phyloP scores from a whole-genome alignment of 78 protist genomes.

The Isochrysis galbana region DNA sequence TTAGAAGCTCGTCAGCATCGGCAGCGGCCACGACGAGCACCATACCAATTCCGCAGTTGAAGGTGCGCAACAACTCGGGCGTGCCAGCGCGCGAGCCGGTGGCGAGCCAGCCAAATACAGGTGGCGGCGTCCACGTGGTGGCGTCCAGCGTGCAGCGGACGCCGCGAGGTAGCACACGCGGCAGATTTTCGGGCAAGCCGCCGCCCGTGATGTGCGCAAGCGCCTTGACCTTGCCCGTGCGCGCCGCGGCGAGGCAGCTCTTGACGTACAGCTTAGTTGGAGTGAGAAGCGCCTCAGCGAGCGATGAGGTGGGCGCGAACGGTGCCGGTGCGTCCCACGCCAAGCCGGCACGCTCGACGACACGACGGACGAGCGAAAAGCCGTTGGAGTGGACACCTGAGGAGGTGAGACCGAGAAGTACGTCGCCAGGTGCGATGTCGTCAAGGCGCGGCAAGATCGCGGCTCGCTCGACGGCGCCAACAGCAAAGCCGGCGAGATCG shows the following conservation, averaged over 20 bases:
- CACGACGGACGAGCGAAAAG: slow-evolving; percentile 7
- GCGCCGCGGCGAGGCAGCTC: neutral
- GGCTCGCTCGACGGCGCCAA: slow-evolving; percentile 77
- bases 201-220: slow-evolving; percentile 31
- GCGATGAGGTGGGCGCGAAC: neutral
- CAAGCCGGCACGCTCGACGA: neutral
- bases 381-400: slow-evolving; percentile 24
- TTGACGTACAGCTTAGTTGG: slow-evolving; percentile 16
- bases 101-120: slow-evolving; percentile 14
- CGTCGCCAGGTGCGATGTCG: neutral
- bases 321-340: slow-evolving; percentile 9
- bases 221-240: neutral
- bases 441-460: slow-evolving; percentile 61
- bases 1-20: neutral
- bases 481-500: slow-evolving; percentile 88
- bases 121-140: neutral
- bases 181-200: neutral
- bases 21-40: neutral
- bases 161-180: neutral
- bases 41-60: slow-evolving; percentile 25
- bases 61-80: neutral
- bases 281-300: neutral
- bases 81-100: too few species aligned
- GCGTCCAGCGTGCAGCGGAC: neutral
- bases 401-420: neutral